A percentile compares a stretch with the other conserved stretches of the same genome.
Evolutionary conservation across 495 filamentous ascomycete species (phyloP).

Genomic region (Xylaria flabelliformis): DNA sequence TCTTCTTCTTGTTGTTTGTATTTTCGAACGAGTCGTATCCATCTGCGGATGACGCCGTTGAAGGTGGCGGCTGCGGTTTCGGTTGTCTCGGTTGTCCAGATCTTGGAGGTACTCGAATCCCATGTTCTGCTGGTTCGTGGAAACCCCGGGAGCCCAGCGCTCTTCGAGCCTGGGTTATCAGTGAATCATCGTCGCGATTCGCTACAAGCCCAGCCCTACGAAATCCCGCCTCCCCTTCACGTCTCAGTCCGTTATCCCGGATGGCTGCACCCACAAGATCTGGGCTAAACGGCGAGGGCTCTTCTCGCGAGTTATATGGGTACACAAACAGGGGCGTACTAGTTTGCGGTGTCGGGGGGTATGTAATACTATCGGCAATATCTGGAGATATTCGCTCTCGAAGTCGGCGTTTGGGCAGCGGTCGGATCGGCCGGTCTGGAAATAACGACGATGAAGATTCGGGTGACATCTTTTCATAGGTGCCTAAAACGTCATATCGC

Average conservation of each 20-base stretch:
- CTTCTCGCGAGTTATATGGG: slow-evolving; percentile 60
- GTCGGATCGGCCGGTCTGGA: slow-evolving; percentile 89
- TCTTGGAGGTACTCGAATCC: slow-evolving; percentile 36
- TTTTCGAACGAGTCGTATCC: slow-evolving; percentile 98
- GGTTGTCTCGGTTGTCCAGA: slow-evolving; percentile 46
- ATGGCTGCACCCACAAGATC: slow-evolving; percentile 31
- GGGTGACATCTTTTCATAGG: slow-evolving; percentile 59
- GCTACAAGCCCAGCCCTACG: slow-evolving; percentile 41
- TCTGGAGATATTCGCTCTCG: slow-evolving; percentile 85
- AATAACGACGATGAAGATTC: slow-evolving; percentile 78
- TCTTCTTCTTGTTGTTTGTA: slow-evolving; percentile 99
- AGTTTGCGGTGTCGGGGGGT: slow-evolving; percentile 72
- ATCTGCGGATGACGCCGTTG: slow-evolving; percentile 68
- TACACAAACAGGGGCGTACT: slow-evolving; percentile 78
- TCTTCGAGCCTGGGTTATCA: slow-evolving; percentile 38
- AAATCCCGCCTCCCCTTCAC: slow-evolving; percentile 35
- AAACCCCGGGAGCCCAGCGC: slow-evolving; percentile 35
- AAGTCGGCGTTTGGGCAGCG: slow-evolving; percentile 85
- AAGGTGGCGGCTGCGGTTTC: slow-evolving; percentile 54
- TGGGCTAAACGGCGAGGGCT: slow-evolving; percentile 34
- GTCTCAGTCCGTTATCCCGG: slow-evolving; percentile 43
- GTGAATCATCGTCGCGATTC: slow-evolving; percentile 50
- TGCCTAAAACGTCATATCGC: slow-evolving; percentile 29
- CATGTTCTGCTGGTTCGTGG: slow-evolving; percentile 36
- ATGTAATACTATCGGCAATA: slow-evolving; percentile 80